These are phyloP conservation scores for Pelargonium cotyledonis DNA, from an alignment of 441 rosid genomes.

Conservation along the genomic window DNA sequence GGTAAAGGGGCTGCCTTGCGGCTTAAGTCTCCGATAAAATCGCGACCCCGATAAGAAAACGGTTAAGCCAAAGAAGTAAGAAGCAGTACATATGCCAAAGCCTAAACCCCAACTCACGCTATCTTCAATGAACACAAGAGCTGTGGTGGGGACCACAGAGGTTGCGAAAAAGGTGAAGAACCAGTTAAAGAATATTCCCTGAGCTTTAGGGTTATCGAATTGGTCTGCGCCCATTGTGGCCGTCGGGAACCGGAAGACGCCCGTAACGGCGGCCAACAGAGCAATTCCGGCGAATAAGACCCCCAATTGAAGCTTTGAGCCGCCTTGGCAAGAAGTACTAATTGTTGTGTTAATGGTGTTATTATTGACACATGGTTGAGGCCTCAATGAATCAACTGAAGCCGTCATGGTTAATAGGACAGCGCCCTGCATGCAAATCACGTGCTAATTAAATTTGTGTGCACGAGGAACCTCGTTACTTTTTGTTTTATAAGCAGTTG, in stretches of 20 bases:
- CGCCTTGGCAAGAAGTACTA: background rate
- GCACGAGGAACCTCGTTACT: too few relatives aligned
- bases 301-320: conserved; percentile 6
- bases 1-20: conserved; percentile 24
- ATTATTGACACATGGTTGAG: conserved; percentile 2
- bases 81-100: conserved; percentile 22
- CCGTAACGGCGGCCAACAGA: conserved; percentile 8
- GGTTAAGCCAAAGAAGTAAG: conserved; percentile 16
- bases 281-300: conserved; percentile 14
- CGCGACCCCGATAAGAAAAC: conserved; percentile 19
- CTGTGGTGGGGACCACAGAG: conserved; percentile 10
- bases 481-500: too few relatives aligned
- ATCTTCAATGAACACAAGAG: conserved; percentile 22
- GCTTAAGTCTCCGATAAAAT: conserved; percentile 21
- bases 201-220: conserved; percentile 14
- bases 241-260: conserved; percentile 17
- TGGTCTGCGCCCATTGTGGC: conserved; percentile 23
- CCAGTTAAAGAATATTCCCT: conserved; percentile 21
- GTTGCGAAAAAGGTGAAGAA: conserved; percentile 12
- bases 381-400: conserved; percentile 10
- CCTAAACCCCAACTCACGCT: conserved; percentile 32
- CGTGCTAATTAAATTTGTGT: too few relatives aligned
- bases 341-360: background rate
- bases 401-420: conserved; percentile 9
- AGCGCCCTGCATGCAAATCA: conserved; percentile 7